Evolutionary conservation across 345 rosid species (phyloP).

Genomic region (Crucihimalaya himalaica): DNA sequence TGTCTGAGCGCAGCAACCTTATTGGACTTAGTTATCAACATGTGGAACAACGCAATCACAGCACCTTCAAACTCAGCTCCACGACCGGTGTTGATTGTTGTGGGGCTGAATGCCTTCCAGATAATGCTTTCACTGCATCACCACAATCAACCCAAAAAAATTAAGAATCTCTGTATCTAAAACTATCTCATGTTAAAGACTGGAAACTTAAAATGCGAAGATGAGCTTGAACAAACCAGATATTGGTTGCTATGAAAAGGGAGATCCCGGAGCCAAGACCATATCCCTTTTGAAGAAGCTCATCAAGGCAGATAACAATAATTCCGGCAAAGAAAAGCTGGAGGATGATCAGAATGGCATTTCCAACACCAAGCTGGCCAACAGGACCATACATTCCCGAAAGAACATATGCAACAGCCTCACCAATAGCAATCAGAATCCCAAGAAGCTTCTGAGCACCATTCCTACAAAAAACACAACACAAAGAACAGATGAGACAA

Average conservation of each 20-base stretch:
- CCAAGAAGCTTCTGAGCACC: slow-evolving; percentile 76
- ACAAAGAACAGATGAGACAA: background rate
- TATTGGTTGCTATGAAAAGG: slow-evolving; percentile 71
- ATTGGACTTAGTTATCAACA: slow-evolving; percentile 57
- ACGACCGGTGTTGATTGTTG: slow-evolving; percentile 71
- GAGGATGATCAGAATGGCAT: slow-evolving; percentile 45
- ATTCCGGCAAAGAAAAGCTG: slow-evolving; percentile 59
- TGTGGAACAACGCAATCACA: slow-evolving; percentile 70
- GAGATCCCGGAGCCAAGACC: slow-evolving; percentile 74
- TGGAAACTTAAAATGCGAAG: background rate
- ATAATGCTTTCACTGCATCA: slow-evolving; percentile 62
- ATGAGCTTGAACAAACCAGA: slow-evolving; percentile 47
- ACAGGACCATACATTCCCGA: slow-evolving; percentile 76
- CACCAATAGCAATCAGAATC: slow-evolving; percentile 67
- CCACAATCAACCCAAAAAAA: slow-evolving; percentile 1
- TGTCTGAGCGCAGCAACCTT: slow-evolving; percentile 69
- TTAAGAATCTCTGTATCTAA: background rate
- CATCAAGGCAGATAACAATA: slow-evolving; percentile 62
- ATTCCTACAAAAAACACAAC: slow-evolving; percentile 42
- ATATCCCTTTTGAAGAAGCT: slow-evolving; percentile 70
- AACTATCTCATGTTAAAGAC: no score
- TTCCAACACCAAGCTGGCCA: slow-evolving; percentile 64
- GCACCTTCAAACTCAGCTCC: slow-evolving; percentile 86
- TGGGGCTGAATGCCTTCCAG: slow-evolving; percentile 79
- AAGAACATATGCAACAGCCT: slow-evolving; percentile 61